Conservation (phyloP, 768 basidiomycete genomes). For the Boletus vinaceobasis region DNA sequence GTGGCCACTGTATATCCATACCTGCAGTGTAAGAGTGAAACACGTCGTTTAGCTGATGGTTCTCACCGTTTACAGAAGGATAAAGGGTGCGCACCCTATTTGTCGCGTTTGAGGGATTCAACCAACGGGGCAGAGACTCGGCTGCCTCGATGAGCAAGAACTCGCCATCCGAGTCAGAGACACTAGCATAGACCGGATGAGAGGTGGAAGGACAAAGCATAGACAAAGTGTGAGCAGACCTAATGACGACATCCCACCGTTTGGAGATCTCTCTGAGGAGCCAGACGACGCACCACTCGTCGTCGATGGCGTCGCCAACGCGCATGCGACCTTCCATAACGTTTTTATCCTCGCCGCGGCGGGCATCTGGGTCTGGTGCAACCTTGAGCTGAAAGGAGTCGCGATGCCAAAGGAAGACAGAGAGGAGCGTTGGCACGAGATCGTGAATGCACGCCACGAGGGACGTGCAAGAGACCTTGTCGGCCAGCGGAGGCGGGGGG, state of each 20-base stretch:
- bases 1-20: slow-evolving; percentile 83
- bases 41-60: slow-evolving; percentile 29
- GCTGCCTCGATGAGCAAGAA: slow-evolving; percentile 97
- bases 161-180: slow-evolving; percentile 91
- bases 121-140: slow-evolving; percentile 83
- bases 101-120: slow-evolving; percentile 84
- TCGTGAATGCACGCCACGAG: slow-evolving; percentile 66
- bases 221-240: slow-evolving; percentile 44
- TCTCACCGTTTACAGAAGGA: slow-evolving; percentile 29
- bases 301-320: slow-evolving; percentile 95
- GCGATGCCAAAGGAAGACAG: slow-evolving; percentile 76
- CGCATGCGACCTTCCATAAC: slow-evolving; percentile 81
- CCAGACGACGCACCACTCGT: slow-evolving; percentile 97
- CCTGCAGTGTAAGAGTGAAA: slow-evolving; percentile 47
- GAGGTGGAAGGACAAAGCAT: background rate
- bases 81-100: slow-evolving; percentile 74
- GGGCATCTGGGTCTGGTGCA: slow-evolving; percentile 42
- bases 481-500: slow-evolving; percentile 49
- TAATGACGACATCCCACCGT: slow-evolving; percentile 77
- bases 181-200: slow-evolving; percentile 20
- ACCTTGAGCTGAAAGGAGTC: slow-evolving; percentile 80
- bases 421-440: slow-evolving; percentile 53
- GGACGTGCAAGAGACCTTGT: slow-evolving; percentile 58
- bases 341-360: slow-evolving; percentile 37
- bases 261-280: slow-evolving; percentile 72